Base-by-base conservation (phyloP, 2,329 filamentous ascomycete species). In the Cercospora sp. region DNA sequence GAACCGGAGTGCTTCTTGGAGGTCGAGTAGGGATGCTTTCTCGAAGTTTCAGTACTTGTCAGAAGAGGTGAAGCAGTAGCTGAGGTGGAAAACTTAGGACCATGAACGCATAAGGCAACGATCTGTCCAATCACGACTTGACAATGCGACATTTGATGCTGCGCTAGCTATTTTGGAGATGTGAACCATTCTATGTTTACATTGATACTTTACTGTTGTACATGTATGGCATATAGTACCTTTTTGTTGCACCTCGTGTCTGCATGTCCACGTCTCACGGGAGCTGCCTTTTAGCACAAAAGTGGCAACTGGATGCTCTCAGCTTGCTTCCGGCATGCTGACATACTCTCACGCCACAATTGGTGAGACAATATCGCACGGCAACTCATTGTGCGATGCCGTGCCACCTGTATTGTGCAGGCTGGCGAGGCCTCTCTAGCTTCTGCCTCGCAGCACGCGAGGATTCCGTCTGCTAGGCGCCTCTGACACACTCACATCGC, bases 121-220 rank as follows among this genome's bases (percentile, higher is more conserved):
- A 67, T 26, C 40, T 53, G 60, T 28, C 65, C 58, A 67, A 67
- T 57, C 60, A 63, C 32, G 32, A 40, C 28, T 28, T 63, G 45
- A 9, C 26, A 51, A 40, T 67, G 49, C 37, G 3, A 40, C 37
- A 16, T 24, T 45, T 45, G 18, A 43, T 16, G 18, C 2, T 49
- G 8, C 34, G 32, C 59, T 40, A 24, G 6, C 32, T 28, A 18
- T 4, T 26, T 5, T 28, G 18, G 28, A 57, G 12, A 28, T 58
- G 5, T 58, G 53, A n/a, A 58, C 53, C 24, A 4, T n/a, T 58
- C 53, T 28, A 18, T 58, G 2, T 18, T n/a, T 30, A 34, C 24
- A 26, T 12, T 3, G 18, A 24, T 51, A 51, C 28, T 28, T 28
- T 28, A 7, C n/a, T 24, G 18, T 51, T 51, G 18, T 51, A 24